These are phyloP conservation scores for Calonectria montana DNA, from an alignment of 2,329 filamentous ascomycete species.

Conservation along the genomic window DNA sequence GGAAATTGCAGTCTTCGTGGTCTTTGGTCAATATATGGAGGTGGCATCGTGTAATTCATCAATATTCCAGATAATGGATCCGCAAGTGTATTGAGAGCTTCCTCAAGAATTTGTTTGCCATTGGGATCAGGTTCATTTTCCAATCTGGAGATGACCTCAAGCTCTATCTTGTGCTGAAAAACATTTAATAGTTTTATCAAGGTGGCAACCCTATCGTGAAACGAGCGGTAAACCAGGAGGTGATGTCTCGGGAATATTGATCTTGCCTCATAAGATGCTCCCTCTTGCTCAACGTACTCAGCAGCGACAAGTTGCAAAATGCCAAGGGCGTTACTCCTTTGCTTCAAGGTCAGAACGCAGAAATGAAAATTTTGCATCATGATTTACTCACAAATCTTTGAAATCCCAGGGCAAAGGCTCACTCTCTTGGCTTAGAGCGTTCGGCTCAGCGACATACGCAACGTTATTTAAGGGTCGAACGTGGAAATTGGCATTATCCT, in stretches of 20 bases:
- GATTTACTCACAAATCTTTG: neutral
- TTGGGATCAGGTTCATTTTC: neutral
- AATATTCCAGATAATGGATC: neutral
- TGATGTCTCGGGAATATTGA: neutral
- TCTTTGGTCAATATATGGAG: neutral
- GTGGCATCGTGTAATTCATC: neutral
- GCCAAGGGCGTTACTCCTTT: conserved; percentile 4
- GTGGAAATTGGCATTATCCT: neutral
- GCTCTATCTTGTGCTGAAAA: neutral
- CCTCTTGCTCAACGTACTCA: conserved; percentile 1
- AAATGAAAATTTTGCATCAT: too few species aligned
- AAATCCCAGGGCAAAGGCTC: neutral
- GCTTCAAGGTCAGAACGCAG: neutral
- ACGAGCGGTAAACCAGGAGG: neutral
- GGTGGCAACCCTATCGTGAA: neutral
- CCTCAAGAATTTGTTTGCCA: neutral
- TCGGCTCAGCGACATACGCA: neutral
- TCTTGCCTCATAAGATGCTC: neutral
- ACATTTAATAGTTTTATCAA: neutral
- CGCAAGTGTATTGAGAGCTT: neutral
- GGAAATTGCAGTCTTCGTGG: neutral
- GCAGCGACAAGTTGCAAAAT: neutral
- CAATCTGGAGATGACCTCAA: neutral
- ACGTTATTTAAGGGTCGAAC: neutral
- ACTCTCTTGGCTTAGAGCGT: neutral